phyloP scores from a whole-genome alignment of 2,329 filamentous ascomycete genomes.

The Cytospora paraplurivora region DNA sequence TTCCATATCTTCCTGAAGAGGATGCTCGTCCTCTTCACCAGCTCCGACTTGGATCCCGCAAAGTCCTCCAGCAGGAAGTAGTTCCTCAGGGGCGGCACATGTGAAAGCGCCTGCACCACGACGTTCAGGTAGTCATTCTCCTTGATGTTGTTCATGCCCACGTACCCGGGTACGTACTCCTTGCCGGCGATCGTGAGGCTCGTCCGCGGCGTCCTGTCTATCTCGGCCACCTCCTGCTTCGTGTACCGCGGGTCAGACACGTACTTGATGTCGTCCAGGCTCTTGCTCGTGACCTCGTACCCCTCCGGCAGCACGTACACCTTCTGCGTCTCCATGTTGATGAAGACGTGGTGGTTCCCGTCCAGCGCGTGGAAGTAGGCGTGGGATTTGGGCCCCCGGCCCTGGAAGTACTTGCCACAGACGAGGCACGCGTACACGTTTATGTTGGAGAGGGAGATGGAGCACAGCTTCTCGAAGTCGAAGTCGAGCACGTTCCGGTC shows the following conservation, averaged over 20 bases:
- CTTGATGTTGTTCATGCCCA: constrained; percentile 99
- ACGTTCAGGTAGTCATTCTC: constrained; percentile 99
- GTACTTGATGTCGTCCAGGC: constrained; percentile 96
- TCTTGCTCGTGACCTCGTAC: constrained; percentile 94
- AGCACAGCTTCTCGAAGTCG: constrained; percentile 98
- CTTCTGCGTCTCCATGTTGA: constrained; percentile 93
- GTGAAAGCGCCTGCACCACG: constrained; percentile 85
- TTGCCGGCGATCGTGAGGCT: constrained; percentile 80
- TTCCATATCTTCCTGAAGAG: constrained; percentile 98
- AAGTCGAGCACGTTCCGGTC: constrained; percentile 92
- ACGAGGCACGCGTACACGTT: constrained; percentile 98
- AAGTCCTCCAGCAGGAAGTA: constrained; percentile 89
- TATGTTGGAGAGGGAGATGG: constrained; percentile 93
- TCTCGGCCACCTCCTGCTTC: constrained; percentile 73
- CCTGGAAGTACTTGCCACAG: constrained; percentile 97
- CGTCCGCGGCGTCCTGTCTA: constrained; percentile 68
- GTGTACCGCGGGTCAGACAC: constrained; percentile 90
- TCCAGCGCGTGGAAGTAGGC: constrained; percentile 98
- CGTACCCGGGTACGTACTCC: constrained; percentile 89
- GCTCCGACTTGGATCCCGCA: constrained; percentile 65
- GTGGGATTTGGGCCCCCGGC: constrained; percentile 88
- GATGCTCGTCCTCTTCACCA: constrained; percentile 85
- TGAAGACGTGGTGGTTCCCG: constrained; percentile 93
- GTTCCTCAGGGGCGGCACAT: constrained; percentile 87
- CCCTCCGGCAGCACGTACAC: constrained; percentile 93